phyloP scores from a whole-genome alignment of 371 early-diverging fungal species.

The Apophysomyces sp. region DNA sequence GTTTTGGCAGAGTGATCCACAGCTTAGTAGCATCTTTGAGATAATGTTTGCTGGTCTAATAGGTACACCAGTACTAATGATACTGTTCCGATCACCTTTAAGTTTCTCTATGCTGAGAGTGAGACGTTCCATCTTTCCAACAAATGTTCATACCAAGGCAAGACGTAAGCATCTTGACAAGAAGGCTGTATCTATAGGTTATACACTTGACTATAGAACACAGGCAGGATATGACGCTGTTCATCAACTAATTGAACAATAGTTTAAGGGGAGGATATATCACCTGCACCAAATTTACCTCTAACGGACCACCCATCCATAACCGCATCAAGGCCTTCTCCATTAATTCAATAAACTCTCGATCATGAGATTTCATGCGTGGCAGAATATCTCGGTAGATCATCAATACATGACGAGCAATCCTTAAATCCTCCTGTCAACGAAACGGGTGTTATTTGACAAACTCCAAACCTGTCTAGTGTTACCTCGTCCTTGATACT shows the following conservation, averaged over 20 bases:
- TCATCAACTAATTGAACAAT: constrained; percentile 43
- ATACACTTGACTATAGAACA: constrained; percentile 64
- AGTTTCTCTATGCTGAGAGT: constrained; percentile 21
- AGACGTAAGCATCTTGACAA: constrained; percentile 67
- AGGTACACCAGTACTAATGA: constrained; percentile 11
- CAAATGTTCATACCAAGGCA: constrained; percentile 27
- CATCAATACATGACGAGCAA: constrained; percentile 47
- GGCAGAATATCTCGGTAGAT: constrained; percentile 65
- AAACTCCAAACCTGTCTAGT: background rate
- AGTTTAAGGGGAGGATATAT: too few relatives aligned
- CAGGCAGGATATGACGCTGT: constrained; percentile 72
- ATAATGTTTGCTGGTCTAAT: constrained; percentile 7
- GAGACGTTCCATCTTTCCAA: background rate
- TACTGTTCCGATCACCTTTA: constrained; percentile 25
- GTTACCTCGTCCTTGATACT: constrained; percentile 36
- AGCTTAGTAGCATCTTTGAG: constrained; percentile 49
- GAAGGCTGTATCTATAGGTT: constrained; percentile 61
- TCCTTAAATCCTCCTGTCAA: constrained; percentile 49
- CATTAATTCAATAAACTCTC: constrained; percentile 46
- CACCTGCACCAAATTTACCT: too few relatives aligned
- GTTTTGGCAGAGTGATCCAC: constrained; percentile 69
- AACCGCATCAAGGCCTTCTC: constrained; percentile 59
- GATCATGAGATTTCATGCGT: constrained; percentile 52
- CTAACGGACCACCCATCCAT: constrained; percentile 58
- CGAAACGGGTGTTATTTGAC: too few relatives aligned